Evolutionary conservation across 257 asterid genomes (phyloP), one percentile per base, ranked within the genome.

Genomic region (Penstemon newberryi): DNA sequence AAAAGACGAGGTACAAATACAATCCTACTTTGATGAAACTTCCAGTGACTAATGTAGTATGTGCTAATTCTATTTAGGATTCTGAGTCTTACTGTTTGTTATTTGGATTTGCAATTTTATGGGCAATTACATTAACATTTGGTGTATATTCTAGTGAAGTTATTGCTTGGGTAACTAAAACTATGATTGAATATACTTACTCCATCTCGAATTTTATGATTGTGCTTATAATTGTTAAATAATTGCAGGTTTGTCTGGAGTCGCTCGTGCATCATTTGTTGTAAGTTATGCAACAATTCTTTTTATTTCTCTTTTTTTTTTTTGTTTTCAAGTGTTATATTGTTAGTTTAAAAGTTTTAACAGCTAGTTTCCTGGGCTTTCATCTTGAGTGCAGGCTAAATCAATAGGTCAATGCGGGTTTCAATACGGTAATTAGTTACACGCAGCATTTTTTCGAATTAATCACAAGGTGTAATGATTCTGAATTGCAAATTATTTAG

Each of bases 241-340:
- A 12, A 45, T 69, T 18, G 38, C 63, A 91, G 97, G 97, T 76
- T 81, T 89, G 33, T 71, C 81, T 60, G 95, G 93, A 41, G 71
- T 70, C 46, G 55, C 81, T 62, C 90, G 91, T 37, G 84, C 82
- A 46, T 75, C 83, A 33, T 75, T 72, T 78, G 67, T 84, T 67
- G 98, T 88, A 69, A 82, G 85, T 71, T 69, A 9, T 72, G 60
- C 63, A 25, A 8, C 38, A 59, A 4, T 15, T 73, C 47, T 25
- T 42, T 41, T 50, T 13, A 15, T 64, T 59, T 41, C 19, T 4
- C 12, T 62, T 19, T 19, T 36, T 36, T 36, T 13, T 55, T 9
- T 0, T 25, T 50, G 12, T 6, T 73, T 5, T 60, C 6, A 7
- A 8, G 19, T 6, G 44, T 33, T 47, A 12, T 5, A n/a, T 12